phyloP scores from a whole-genome alignment of 306 rosid genomes.

The Notholithocarpus densiflorus region DNA sequence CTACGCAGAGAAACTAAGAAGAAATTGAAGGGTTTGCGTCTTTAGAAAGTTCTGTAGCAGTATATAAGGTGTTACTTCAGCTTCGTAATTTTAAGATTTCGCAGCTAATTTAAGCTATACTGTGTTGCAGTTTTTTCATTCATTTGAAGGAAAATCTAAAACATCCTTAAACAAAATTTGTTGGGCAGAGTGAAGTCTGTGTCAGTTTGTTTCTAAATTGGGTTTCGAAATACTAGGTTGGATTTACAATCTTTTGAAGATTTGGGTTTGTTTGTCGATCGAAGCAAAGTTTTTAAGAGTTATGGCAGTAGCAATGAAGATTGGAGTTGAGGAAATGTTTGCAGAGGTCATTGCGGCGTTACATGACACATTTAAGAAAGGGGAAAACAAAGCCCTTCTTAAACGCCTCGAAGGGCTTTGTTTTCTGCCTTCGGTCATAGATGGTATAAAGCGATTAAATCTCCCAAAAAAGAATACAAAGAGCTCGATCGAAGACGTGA shows the following conservation, averaged over 20 bases:
- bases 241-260: too few relatives aligned
- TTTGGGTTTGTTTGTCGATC: too few relatives aligned
- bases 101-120: too few relatives aligned
- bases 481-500: not conserved
- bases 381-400: not conserved
- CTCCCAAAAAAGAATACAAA: not conserved
- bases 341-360: not conserved
- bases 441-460: not conserved
- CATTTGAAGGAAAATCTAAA: too few relatives aligned
- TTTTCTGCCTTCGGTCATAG: not conserved
- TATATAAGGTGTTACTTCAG: too few relatives aligned
- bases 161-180: too few relatives aligned
- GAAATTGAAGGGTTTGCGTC: too few relatives aligned
- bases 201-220: not conserved
- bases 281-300: not conserved
- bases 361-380: not conserved
- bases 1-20: too few relatives aligned
- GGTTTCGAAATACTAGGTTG: too few relatives aligned
- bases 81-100: too few relatives aligned
- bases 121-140: too few relatives aligned
- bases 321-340: not conserved
- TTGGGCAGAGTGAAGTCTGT: not conserved
- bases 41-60: too few relatives aligned
- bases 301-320: not conserved
- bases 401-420: not conserved